phyloP scores from a whole-genome alignment of 2,329 filamentous ascomycete species.

The Thyridium curvatum region DNA sequence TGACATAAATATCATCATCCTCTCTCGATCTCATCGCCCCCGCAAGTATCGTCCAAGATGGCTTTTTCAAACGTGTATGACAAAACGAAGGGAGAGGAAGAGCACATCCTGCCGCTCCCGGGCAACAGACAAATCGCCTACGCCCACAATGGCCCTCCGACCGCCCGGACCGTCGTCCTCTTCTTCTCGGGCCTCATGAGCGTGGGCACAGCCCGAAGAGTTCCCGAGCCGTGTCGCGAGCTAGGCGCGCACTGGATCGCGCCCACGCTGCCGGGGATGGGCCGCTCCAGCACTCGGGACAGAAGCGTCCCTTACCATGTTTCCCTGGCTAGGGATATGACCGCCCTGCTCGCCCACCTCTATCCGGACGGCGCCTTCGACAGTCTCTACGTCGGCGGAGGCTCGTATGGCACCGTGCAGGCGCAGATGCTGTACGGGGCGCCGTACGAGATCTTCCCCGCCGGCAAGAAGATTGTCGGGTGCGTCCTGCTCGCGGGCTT shows the following conservation, averaged over 20 bases:
- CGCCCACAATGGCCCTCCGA: conserved; percentile 12
- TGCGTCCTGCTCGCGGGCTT: conserved; percentile 12
- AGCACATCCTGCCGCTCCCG: conserved; percentile 10
- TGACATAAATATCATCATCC: too few species aligned
- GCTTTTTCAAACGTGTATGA: neutral
- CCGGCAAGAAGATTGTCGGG: conserved; percentile 9
- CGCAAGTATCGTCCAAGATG: too few species aligned
- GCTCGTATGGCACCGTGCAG: conserved; percentile 14
- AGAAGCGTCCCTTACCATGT: conserved; percentile 4
- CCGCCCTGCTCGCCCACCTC: conserved; percentile 8
- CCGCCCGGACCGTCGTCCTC: conserved; percentile 10
- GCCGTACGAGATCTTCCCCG: conserved; percentile 11
- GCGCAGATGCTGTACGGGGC: conserved; percentile 16
- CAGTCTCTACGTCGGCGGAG: conserved; percentile 10
- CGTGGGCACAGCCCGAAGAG: conserved; percentile 10
- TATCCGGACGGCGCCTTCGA: conserved; percentile 9
- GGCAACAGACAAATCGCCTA: conserved; percentile 12
- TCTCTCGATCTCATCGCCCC: too few species aligned
- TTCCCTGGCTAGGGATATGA: conserved; percentile 4
- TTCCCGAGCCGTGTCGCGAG: conserved; percentile 8
- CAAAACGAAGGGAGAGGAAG: conserved; percentile 5
- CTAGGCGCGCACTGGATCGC: conserved; percentile 10
- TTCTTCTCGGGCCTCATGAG: conserved; percentile 15
- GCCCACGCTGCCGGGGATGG: conserved; percentile 11
- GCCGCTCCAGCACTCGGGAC: conserved; percentile 8